phyloP scores from a whole-genome alignment of 73 alveolate species.

The Paramecium caudatum region DNA sequence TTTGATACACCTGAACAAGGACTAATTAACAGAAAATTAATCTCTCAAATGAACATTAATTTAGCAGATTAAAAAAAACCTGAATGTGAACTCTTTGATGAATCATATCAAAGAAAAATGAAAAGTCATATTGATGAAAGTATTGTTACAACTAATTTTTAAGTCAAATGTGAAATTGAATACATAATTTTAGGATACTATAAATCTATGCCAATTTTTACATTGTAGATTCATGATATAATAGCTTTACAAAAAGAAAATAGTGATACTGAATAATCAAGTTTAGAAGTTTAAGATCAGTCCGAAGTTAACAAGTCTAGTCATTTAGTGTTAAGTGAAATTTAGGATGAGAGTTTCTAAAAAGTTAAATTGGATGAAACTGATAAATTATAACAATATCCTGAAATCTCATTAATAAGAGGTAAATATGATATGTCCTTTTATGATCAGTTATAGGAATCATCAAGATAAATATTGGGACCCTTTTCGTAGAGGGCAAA shows the following conservation, averaged over 20 bases:
- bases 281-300: neutral
- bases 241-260: neutral
- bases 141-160: neutral
- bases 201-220: neutral
- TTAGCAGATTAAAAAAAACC: neutral
- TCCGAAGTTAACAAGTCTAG: neutral
- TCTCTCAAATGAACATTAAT: neutral
- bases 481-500: slow-evolving; percentile 20
- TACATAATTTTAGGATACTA: neutral
- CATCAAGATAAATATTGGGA: slow-evolving; percentile 38
- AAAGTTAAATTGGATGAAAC: neutral
- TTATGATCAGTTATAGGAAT: neutral
- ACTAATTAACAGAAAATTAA: neutral
- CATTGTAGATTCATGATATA: slow-evolving; percentile 12
- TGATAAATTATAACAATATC: neutral
- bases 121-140: neutral
- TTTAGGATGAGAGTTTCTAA: slow-evolving; percentile 18
- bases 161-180: neutral
- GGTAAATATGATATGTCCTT: slow-evolving; percentile 1
- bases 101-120: neutral
- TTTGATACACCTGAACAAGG: slow-evolving; percentile 43
- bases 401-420: slow-evolving; percentile 36
- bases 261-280: neutral
- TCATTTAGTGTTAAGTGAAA: neutral
- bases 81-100: slow-evolving; percentile 2